phyloP scores from a whole-genome alignment of 257 asterid genomes.

The Solanum paucissectum region DNA sequence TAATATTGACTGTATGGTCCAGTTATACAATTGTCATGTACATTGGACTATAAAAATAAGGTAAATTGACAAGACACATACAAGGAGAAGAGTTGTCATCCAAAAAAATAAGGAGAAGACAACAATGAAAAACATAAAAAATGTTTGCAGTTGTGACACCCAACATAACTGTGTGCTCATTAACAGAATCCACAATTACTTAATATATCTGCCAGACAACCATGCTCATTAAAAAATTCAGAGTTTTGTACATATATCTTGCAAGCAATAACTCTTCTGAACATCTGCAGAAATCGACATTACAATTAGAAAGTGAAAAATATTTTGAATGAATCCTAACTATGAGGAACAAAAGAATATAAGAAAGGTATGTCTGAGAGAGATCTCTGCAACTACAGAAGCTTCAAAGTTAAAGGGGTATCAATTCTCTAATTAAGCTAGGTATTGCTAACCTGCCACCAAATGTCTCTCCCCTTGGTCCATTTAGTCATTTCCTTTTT shows the following conservation, averaged over 20 bases:
- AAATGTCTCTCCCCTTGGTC: constrained; percentile 76
- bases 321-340: neutral
- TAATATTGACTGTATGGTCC: neutral
- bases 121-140: neutral
- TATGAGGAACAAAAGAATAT: neutral
- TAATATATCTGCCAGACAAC: neutral
- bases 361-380: neutral
- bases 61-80: neutral
- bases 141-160: neutral
- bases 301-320: neutral
- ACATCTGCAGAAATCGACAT: neutral
- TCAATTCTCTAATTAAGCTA: neutral
- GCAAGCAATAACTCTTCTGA: neutral
- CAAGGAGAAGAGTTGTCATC: neutral
- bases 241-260: neutral
- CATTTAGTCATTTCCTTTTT: constrained; percentile 69
- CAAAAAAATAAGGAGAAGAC: neutral
- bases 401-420: neutral
- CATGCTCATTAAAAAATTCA: neutral
- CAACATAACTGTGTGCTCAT: neutral
- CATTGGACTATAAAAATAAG: neutral
- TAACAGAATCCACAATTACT: neutral
- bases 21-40: neutral
- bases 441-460: constrained; percentile 80
- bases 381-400: neutral